These are phyloP conservation scores for Vaccinium darrowii DNA, from an alignment of 148 eudicot species.

Conservation along the genomic window DNA sequence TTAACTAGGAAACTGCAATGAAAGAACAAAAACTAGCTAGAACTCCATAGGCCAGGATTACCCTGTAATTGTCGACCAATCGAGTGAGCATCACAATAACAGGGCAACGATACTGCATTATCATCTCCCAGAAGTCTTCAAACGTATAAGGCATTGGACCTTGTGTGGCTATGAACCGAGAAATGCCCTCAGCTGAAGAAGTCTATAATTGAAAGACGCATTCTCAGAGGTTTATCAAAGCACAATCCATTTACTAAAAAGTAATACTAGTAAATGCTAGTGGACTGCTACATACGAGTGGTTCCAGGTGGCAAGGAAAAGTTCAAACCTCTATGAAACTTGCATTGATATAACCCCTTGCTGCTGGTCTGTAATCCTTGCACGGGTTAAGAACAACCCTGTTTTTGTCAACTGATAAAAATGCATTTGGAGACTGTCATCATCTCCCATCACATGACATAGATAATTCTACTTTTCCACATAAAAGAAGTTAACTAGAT, in stretches of 20 bases:
- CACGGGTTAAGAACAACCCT: conserved; percentile 77
- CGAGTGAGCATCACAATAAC: conserved; percentile 89
- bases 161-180: conserved; percentile 94
- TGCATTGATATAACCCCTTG: conserved; percentile 89
- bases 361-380: conserved; percentile 72
- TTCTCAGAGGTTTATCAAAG: conserved; percentile 17
- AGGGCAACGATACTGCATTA: conserved; percentile 77
- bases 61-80: conserved; percentile 77
- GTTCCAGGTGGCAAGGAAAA: not conserved
- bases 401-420: conserved; percentile 63
- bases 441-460: not conserved
- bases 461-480: not conserved
- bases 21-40: not conserved
- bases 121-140: conserved; percentile 99
- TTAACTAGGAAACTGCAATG: not conserved
- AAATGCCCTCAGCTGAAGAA: conserved; percentile 49
- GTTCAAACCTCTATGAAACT: conserved; percentile 62
- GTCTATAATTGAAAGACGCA: conserved; percentile 45
- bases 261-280: not conserved
- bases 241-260: not conserved
- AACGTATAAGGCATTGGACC: conserved; percentile 82
- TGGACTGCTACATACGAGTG: not conserved
- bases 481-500: not conserved
- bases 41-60: conserved; percentile 33
- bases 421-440: conserved; percentile 13